A percentile compares a stretch with the other conserved stretches of the same genome.
Conservation (phyloP, 441 rosid species). For the Dalechampia spathulata region DNA sequence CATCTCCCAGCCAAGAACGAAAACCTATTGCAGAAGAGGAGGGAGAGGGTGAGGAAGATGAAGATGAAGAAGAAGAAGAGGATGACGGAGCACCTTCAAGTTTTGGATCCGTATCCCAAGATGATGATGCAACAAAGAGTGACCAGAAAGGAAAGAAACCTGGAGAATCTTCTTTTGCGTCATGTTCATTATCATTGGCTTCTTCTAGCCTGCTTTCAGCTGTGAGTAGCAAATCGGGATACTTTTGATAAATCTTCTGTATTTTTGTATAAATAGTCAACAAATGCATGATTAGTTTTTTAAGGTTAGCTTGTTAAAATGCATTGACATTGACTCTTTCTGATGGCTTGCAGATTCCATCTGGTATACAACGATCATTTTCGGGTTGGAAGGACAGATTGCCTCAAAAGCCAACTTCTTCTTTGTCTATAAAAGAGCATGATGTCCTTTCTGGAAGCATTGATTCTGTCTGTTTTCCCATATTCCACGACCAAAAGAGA, state of each 20-base stretch:
- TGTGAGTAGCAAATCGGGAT: constrained; percentile 36
- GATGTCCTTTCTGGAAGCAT: constrained; percentile 11
- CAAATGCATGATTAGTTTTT: too few relatives aligned
- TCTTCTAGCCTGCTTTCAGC: constrained; percentile 54
- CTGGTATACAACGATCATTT: constrained; percentile 43
- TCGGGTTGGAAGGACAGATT: constrained; percentile 37
- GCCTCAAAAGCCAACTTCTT: constrained; percentile 19
- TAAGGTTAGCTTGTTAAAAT: too few relatives aligned
- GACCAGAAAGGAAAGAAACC: constrained; percentile 40
- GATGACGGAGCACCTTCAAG: constrained; percentile 52
- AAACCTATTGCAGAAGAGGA: constrained; percentile 30
- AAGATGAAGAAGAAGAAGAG: constrained; percentile 28
- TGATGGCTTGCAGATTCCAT: constrained; percentile 47
- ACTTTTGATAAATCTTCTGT: background rate
- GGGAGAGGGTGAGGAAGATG: constrained; percentile 19
- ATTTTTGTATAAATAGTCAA: background rate
- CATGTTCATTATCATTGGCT: constrained; percentile 64
- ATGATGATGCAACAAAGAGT: constrained; percentile 23
- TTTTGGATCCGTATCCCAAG: constrained; percentile 59
- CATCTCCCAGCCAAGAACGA: constrained; percentile 26
- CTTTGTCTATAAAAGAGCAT: constrained; percentile 15
- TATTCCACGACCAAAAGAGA: constrained; percentile 16
- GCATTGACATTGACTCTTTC: background rate
- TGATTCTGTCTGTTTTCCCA: constrained; percentile 37
- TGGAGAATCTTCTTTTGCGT: constrained; percentile 49